phyloP scores from a whole-genome alignment of 2,329 filamentous ascomycete genomes.

The Pleurostoma richardsiae region DNA sequence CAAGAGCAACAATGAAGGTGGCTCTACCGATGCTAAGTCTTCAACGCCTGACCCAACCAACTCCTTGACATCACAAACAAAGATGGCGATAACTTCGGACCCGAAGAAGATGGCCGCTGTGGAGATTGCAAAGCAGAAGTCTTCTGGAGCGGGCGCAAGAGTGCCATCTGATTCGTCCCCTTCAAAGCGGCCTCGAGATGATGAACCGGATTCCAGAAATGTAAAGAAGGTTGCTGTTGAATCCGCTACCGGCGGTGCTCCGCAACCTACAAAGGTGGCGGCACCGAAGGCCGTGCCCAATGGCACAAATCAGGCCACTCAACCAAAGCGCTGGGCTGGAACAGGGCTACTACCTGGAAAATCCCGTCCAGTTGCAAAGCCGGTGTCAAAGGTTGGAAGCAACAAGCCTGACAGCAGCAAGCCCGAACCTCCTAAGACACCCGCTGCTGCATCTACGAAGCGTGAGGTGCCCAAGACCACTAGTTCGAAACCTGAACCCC shows the following conservation, averaged over 20 bases:
- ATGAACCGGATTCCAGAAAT: constrained; percentile 28
- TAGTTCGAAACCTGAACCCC: no score
- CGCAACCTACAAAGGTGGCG: constrained; percentile 18
- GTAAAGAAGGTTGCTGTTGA: constrained; percentile 32
- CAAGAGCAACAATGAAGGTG: constrained; percentile 7
- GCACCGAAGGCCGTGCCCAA: constrained; percentile 10
- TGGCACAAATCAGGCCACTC: constrained; percentile 4
- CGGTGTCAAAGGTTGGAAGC: constrained; percentile 27
- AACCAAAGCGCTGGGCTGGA: constrained; percentile 20
- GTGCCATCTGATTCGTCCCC: constrained; percentile 14
- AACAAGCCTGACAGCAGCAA: constrained; percentile 12
- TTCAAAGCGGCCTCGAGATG: constrained; percentile 31
- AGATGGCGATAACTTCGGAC: constrained; percentile 2
- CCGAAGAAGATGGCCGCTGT: constrained; percentile 8
- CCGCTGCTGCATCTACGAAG: background rate
- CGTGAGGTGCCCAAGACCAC: no score
- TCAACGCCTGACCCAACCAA: constrained; percentile 8
- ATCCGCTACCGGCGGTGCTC: constrained; percentile 13
- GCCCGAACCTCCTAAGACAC: constrained; percentile 6
- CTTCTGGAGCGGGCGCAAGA: constrained; percentile 8
- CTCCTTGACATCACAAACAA: constrained; percentile 1
- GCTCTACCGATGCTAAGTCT: constrained; percentile 6
- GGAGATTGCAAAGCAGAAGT: constrained; percentile 14
- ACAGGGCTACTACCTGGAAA: constrained; percentile 39
- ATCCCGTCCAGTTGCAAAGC: constrained; percentile 36